Percentiles rank a stretch among this genome's conserved stretches.
Evolutionary conservation across 2,329 filamentous ascomycete genomes (phyloP).

Genomic region (Aspergillus luchuensis): DNA sequence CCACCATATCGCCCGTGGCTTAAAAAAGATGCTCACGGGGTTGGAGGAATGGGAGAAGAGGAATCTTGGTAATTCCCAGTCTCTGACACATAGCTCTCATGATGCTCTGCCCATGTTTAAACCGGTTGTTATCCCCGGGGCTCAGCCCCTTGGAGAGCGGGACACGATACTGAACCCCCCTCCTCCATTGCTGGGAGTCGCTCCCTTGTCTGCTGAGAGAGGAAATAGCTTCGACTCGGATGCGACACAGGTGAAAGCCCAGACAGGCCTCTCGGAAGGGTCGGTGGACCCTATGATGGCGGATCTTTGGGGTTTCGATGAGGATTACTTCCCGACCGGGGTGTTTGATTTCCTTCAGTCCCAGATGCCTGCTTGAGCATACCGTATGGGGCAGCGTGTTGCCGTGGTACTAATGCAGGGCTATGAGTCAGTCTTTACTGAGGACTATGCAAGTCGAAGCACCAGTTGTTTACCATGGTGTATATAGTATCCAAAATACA

Average conservation of each 20-base stretch:
- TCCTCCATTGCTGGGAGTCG: slow-evolving; percentile 40
- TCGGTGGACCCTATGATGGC: slow-evolving; percentile 45
- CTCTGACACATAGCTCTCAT: slow-evolving; percentile 25
- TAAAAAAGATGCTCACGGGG: slow-evolving; percentile 43
- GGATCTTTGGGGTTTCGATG: slow-evolving; percentile 45
- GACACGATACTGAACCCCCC: slow-evolving; percentile 41
- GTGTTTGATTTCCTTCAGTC: slow-evolving; percentile 46
- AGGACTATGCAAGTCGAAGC: too few species aligned
- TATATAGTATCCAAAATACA: too few species aligned
- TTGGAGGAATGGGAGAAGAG: slow-evolving; percentile 45
- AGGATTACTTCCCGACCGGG: slow-evolving; percentile 46
- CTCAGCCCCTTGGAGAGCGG: slow-evolving; percentile 39
- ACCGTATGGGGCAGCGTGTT: background rate
- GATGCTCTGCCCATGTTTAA: slow-evolving; percentile 39
- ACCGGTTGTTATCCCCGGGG: slow-evolving; percentile 39
- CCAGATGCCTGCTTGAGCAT: slow-evolving; percentile 42
- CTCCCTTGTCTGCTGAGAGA: slow-evolving; percentile 42
- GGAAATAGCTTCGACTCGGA: slow-evolving; percentile 33
- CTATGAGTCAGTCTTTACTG: background rate
- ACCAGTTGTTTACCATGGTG: too few species aligned
- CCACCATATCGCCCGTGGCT: slow-evolving; percentile 42
- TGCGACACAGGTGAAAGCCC: slow-evolving; percentile 22
- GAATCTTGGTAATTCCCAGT: slow-evolving; percentile 26
- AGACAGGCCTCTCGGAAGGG: slow-evolving; percentile 39
- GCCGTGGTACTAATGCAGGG: background rate